Percentiles rank a stretch among this genome's conserved stretches.
phyloP scores from a whole-genome alignment of 306 rosid species.

The Carpinus fangiana region DNA sequence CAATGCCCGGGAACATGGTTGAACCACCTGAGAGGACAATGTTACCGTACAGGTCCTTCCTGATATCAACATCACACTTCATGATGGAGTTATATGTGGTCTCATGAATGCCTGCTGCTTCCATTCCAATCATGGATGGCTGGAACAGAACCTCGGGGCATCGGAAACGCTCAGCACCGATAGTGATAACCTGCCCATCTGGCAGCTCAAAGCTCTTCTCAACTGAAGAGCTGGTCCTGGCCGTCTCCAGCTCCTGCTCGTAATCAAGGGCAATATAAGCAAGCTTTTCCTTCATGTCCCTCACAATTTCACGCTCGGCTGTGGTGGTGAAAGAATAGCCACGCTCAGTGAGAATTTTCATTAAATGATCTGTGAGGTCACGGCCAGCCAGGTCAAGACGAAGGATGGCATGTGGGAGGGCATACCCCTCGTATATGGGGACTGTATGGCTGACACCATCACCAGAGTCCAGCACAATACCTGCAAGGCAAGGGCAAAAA shows the following conservation, averaged over 20 bases:
- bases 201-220: conserved; percentile 98
- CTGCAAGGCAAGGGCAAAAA: conserved; percentile 39
- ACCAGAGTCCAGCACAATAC: conserved; percentile 98
- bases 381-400: conserved; percentile 99
- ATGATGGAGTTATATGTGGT: conserved; percentile 98
- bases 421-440: conserved; percentile 97
- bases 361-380: conserved; percentile 91
- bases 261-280: conserved; percentile 90
- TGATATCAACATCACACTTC: conserved; percentile 98
- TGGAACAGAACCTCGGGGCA: conserved; percentile 98
- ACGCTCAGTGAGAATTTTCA: conserved; percentile 96
- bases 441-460: conserved; percentile 99
- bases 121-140: conserved; percentile 96
- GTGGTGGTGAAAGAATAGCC: conserved; percentile 96
- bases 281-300: conserved; percentile 95
- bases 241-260: conserved; percentile 86
- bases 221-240: conserved; percentile 90
- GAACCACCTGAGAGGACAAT: conserved; percentile 98
- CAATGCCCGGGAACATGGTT: conserved; percentile 97
- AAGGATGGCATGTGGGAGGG: conserved; percentile 99
- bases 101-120: conserved; percentile 98
- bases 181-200: conserved; percentile 96
- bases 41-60: conserved; percentile 96
- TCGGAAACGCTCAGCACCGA: conserved; percentile 96
- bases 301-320: conserved; percentile 98